Conservation (phyloP, 257 asterid genomes). For the Echites panduratus region DNA sequence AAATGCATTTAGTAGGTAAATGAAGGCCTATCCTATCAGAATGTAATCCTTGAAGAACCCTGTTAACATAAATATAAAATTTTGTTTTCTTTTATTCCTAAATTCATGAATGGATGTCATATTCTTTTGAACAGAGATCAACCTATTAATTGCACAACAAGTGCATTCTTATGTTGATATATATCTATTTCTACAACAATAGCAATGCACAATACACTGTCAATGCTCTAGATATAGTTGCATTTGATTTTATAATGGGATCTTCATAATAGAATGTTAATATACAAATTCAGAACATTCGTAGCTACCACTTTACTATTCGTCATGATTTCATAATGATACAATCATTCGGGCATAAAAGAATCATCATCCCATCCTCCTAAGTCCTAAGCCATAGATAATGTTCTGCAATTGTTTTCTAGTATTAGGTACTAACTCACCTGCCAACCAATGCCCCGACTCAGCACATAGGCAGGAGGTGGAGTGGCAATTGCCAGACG, state of each 20-base stretch:
- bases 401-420: background rate
- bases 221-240: background rate
- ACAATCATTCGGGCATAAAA: background rate
- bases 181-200: background rate
- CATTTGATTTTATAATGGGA: background rate
- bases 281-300: background rate
- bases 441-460: conserved; percentile 99
- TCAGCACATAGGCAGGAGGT: conserved; percentile 96
- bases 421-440: conserved; percentile 23
- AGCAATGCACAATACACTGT: too few species aligned
- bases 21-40: background rate
- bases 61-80: too few species aligned
- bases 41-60: background rate
- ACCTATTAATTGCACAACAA: background rate
- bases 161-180: background rate
- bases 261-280: background rate
- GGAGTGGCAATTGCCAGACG: conserved; percentile 99
- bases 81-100: background rate
- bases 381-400: background rate
- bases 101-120: background rate
- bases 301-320: background rate
- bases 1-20: background rate
- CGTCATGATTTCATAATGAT: background rate
- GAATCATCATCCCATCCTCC: background rate
- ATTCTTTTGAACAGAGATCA: background rate